These are phyloP conservation scores for Dactylorhiza incarnata DNA, from an alignment of 106 monocot genomes.

Conservation along the genomic window DNA sequence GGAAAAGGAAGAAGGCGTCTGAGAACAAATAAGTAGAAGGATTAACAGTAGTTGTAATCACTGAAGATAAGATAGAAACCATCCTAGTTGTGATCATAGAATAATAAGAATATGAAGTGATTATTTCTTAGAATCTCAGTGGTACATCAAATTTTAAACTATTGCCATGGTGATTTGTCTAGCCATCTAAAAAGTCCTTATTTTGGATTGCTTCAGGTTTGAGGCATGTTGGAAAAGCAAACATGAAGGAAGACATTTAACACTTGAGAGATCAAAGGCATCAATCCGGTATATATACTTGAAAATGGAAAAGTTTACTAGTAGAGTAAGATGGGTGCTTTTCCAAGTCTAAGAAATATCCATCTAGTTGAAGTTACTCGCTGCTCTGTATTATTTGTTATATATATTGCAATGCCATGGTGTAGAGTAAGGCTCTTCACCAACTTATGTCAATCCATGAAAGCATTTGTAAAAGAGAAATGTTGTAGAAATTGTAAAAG, in stretches of 20 bases:
- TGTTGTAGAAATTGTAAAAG: not conserved
- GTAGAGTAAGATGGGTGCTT: not conserved
- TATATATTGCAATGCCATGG: not conserved
- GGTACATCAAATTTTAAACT: not conserved
- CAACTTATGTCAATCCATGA: not conserved
- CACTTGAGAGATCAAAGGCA: not conserved
- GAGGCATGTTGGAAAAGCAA: not conserved
- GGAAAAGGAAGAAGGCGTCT: too few relatives aligned
- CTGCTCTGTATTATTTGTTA: not conserved
- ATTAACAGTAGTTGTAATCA: not conserved
- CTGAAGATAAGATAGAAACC: not conserved
- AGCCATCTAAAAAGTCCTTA: not conserved
- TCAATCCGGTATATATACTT: not conserved
- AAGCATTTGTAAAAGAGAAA: not conserved
- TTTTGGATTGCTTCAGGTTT: not conserved
- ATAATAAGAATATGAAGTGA: not conserved
- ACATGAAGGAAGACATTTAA: not conserved
- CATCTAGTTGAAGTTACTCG: not conserved
- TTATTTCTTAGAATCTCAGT: not conserved
- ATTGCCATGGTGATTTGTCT: not conserved
- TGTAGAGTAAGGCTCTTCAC: not conserved
- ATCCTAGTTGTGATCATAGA: not conserved
- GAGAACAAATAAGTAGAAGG: not conserved
- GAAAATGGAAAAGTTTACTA: not conserved
- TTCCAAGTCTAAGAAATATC: not conserved